Base-by-base conservation (phyloP, 345 rosid species). In the Rubroshorea leprosula region DNA sequence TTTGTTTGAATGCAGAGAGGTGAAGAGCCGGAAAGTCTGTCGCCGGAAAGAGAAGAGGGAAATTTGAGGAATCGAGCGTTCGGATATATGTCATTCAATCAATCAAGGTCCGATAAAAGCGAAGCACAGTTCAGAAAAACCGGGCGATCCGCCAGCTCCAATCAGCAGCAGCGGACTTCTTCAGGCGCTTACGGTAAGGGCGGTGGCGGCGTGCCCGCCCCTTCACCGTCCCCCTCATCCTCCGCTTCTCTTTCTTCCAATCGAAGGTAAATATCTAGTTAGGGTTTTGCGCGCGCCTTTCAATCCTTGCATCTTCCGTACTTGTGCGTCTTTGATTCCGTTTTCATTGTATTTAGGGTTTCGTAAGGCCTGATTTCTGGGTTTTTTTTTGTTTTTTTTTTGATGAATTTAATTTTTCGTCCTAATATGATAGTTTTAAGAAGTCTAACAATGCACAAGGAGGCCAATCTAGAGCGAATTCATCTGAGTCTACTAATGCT, bases 21-120 rank as follows among this genome's bases (percentile, higher is more conserved):
- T 45, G 29, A 24, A n/a, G 64, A n/a, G n/a, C n/a, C 21, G 55
- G 19, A 48, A 29, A 35, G 41, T 10, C 41, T 35, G 7, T 35
- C 41, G 12, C 41, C 41, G 50, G 56, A 43, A 35, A 39, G 16
- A 55, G 50, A 43, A 18, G 22, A 26, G 51, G 44, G 39, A 47
- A 46, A 23, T 54, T 49, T 60, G 16, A 66, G 60, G 60, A 66
- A 57, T 67, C 63, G 49, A 79, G 76, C 72, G 31, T 71, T 47
- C 62, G 80, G 61, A 82, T 79, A 57, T 84, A 94, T 94, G 99
- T 90, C 99, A 89, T 80, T 79, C 95, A 87, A 87, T 83, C 99
- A 87, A 87, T 51, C 94, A 49, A 76, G 95, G 87, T 51, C 91
- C 60, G 96, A 87, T 49, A 83, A 78, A 83, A 82, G 69, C 80